These are phyloP conservation scores for Kuraishia piskuri DNA, from an alignment of 805 yeast species.

Conservation along the genomic window DNA sequence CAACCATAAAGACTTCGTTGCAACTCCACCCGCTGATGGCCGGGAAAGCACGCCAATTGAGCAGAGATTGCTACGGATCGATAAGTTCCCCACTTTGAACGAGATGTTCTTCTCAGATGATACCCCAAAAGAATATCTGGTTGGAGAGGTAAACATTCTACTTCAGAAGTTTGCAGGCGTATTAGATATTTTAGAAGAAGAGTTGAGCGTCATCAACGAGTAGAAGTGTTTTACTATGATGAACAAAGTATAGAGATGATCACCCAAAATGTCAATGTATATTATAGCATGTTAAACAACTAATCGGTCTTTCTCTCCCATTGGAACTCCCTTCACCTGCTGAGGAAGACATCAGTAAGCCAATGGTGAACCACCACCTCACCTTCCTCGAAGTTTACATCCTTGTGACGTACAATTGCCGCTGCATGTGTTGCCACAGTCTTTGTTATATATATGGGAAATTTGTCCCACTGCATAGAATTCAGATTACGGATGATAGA, in stretches of 20 bases:
- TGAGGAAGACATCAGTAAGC: conserved; percentile 32
- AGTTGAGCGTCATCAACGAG: conserved; percentile 1
- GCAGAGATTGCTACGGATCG: background rate
- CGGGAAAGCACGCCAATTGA: background rate
- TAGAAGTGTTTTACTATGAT: background rate
- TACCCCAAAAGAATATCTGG: background rate
- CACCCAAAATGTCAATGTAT: background rate
- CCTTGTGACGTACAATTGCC: conserved; percentile 57
- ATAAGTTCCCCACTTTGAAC: background rate
- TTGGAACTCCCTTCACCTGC: too few relatives aligned
- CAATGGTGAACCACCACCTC: conserved; percentile 59
- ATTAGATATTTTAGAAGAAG: conserved; percentile 1
- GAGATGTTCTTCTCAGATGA: conserved; percentile 1
- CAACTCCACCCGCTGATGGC: background rate
- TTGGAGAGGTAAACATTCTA: background rate
- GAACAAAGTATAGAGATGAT: background rate
- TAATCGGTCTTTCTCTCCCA: too few relatives aligned
- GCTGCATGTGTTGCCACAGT: conserved; percentile 76
- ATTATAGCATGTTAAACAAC: background rate
- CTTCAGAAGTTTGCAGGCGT: background rate
- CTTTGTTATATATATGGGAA: conserved; percentile 57
- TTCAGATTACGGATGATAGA: conserved; percentile 52
- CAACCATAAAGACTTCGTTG: background rate
- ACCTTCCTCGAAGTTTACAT: conserved; percentile 59
- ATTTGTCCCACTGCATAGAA: conserved; percentile 56